Evolutionary conservation across 768 basidiomycete genomes (phyloP).

Genomic region (Pleurotus tuoliensis): DNA sequence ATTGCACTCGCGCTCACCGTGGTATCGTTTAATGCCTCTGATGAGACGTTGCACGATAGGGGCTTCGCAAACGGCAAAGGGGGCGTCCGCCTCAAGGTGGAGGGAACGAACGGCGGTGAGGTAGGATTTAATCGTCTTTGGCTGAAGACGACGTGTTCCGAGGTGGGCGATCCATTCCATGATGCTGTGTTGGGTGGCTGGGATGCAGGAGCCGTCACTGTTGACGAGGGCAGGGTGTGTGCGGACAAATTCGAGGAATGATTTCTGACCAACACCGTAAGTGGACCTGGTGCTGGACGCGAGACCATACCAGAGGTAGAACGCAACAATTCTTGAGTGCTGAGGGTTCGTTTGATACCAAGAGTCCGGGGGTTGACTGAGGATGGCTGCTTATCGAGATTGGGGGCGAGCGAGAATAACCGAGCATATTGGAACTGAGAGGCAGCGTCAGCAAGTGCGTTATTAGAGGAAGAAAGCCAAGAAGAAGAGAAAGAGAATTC

Average conservation of each 20-base stretch:
- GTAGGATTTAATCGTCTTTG: constrained; percentile 7
- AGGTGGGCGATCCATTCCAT: constrained; percentile 14
- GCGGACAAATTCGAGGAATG: constrained; percentile 22
- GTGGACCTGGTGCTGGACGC: constrained; percentile 7
- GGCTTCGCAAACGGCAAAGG: constrained; percentile 20
- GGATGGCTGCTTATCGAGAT: constrained; percentile 13
- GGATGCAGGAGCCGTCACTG: constrained; percentile 12
- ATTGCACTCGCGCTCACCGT: constrained; percentile 21
- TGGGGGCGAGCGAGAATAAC: constrained; percentile 21
- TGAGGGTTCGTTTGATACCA: constrained; percentile 16
- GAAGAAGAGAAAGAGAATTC: constrained; percentile 19
- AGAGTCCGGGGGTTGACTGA: constrained; percentile 14
- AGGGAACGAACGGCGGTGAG: constrained; percentile 11
- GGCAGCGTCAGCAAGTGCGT: constrained; percentile 21
- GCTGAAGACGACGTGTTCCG: constrained; percentile 18
- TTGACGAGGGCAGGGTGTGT: constrained; percentile 14
- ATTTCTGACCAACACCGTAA: constrained; percentile 14
- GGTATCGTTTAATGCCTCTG: constrained; percentile 27
- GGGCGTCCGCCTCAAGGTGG: constrained; percentile 23
- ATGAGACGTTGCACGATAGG: constrained; percentile 23
- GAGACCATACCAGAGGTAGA: constrained; percentile 10
- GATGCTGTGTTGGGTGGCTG: constrained; percentile 10
- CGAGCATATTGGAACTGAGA: constrained; percentile 22
- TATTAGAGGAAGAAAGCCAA: constrained; percentile 19
- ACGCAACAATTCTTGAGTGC: neutral